Percentiles rank a stretch among this genome's conserved stretches.
Evolutionary conservation across 2,329 filamentous ascomycete species (phyloP).

Genomic region (Aspergillus udagawae): DNA sequence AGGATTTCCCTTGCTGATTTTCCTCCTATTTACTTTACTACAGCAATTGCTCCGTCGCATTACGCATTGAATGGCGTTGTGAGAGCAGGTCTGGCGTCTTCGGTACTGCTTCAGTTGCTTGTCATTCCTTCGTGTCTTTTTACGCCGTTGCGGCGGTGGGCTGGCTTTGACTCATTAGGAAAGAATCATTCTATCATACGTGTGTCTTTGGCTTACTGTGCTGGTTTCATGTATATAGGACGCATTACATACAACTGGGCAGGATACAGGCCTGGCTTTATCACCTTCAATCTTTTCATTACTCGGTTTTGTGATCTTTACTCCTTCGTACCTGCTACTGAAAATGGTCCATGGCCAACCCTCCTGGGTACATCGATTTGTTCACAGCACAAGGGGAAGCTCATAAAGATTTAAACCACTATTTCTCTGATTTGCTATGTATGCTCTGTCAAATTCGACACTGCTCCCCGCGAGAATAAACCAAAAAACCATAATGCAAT

Average conservation of each 20-base stretch:
- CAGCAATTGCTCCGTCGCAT: slow-evolving; percentile 15
- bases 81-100: slow-evolving; percentile 19
- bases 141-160: neutral
- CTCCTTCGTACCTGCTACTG: neutral
- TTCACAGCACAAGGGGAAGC: neutral
- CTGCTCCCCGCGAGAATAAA: neutral
- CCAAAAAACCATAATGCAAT: neutral
- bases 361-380: too few species aligned
- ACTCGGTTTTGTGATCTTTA: neutral
- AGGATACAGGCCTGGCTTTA: neutral
- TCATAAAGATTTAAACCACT: neutral
- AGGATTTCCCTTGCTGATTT: slow-evolving; percentile 4
- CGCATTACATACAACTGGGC: neutral
- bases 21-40: slow-evolving; percentile 2
- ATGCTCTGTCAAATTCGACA: neutral
- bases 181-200: neutral
- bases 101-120: slow-evolving; percentile 10
- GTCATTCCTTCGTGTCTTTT: slow-evolving; percentile 4
- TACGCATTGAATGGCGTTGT: slow-evolving; percentile 26
- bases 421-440: neutral
- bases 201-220: neutral
- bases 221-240: slow-evolving; percentile 4
- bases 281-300: neutral
- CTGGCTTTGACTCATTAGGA: slow-evolving; percentile 4
- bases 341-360: too few species aligned